A percentile compares a stretch with the other conserved stretches of the same genome.
Conservation (phyloP, 768 basidiomycete genomes). For the Leucosporidium yakuticum region DNA sequence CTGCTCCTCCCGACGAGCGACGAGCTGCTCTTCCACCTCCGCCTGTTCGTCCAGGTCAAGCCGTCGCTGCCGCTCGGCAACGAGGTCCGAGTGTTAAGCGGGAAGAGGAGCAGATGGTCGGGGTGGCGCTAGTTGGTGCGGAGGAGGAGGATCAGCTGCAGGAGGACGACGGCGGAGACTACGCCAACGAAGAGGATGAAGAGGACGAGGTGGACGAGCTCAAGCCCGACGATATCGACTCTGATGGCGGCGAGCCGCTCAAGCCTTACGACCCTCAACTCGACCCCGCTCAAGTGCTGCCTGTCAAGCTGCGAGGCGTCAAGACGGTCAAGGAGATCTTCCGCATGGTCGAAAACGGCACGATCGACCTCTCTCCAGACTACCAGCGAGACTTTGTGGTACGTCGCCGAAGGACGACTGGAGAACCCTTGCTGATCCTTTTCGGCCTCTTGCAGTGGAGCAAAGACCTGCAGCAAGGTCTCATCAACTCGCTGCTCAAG, state of each 20-base stretch:
- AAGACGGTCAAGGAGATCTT: neutral
- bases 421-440: neutral
- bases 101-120: too few species aligned
- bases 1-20: too few species aligned
- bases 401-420: neutral
- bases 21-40: too few species aligned
- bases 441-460: neutral
- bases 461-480: neutral
- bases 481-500: constrained; percentile 17
- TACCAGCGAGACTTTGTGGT: neutral
- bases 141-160: neutral
- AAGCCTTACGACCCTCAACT: neutral
- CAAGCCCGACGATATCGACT: neutral
- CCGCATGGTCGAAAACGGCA: neutral
- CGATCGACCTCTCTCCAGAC: neutral
- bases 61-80: too few species aligned
- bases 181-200: neutral
- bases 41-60: too few species aligned
- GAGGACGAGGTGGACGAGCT: neutral
- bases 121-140: too few species aligned
- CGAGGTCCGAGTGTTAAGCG: too few species aligned
- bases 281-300: neutral
- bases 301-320: neutral
- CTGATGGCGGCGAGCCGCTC: neutral
- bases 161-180: neutral